These are phyloP conservation scores for Kodamaea neixiangensis DNA, from an alignment of 805 yeast genomes.

Conservation along the genomic window DNA sequence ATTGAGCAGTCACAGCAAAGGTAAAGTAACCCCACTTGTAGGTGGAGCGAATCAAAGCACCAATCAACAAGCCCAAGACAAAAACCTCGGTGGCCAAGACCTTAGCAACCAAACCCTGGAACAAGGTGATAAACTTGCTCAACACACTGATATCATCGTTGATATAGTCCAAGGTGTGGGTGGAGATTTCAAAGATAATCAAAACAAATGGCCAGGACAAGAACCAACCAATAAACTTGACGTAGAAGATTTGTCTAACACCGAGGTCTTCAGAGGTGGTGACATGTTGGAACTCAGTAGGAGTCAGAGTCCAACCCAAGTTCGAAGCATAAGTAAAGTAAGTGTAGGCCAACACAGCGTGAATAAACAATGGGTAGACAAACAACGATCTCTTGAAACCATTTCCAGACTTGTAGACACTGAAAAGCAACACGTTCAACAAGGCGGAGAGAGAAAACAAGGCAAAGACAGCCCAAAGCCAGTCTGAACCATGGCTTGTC, in stretches of 20 bases:
- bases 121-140: slow-evolving; percentile 28
- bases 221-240: slow-evolving; percentile 60
- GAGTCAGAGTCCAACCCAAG: slow-evolving; percentile 53
- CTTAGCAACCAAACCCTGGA: slow-evolving; percentile 44
- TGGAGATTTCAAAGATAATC: slow-evolving; percentile 32
- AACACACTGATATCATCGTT: slow-evolving; percentile 31
- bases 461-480: slow-evolving; percentile 66
- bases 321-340: slow-evolving; percentile 60
- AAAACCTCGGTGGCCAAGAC: slow-evolving; percentile 47
- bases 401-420: slow-evolving; percentile 17
- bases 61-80: slow-evolving; percentile 58
- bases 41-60: slow-evolving; percentile 52
- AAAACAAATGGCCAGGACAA: slow-evolving; percentile 50
- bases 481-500: slow-evolving; percentile 61
- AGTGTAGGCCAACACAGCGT: slow-evolving; percentile 45
- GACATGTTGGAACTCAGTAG: slow-evolving; percentile 52
- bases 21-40: slow-evolving; percentile 74
- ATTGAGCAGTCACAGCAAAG: slow-evolving; percentile 48
- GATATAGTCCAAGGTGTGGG: slow-evolving; percentile 31
- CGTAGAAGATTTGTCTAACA: slow-evolving; percentile 56
- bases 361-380: slow-evolving; percentile 44
- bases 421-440: slow-evolving; percentile 25
- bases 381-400: slow-evolving; percentile 36
- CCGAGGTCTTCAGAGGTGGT: slow-evolving; percentile 29
- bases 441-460: slow-evolving; percentile 44